Evolutionary conservation across 1,139 yeast genomes (phyloP), one percentile per base, ranked within the genome.

Genomic region (Candida frijolesensis): DNA sequence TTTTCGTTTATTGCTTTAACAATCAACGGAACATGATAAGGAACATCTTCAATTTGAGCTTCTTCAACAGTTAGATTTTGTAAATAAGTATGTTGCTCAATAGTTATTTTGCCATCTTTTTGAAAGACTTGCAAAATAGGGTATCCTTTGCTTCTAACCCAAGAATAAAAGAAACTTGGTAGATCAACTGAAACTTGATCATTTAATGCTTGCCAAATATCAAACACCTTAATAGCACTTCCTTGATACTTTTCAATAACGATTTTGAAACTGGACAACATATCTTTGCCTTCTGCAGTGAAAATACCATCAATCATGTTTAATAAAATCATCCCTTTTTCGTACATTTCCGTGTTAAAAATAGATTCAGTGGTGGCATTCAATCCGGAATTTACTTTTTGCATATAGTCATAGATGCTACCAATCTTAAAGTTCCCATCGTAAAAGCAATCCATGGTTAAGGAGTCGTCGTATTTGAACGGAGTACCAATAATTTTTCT

Each of bases 241-340:
- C 51, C 70, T 51, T 72, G 60, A 55, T 72, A 67, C 9, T 59
- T 56, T 2, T 63, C 61, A 18, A 84, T 62, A n/a, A 85, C 72
- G 30, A 69, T 37, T n/a, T 72, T 68, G 25, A 84, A 61, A 0
- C 76, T 73, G 12, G 54, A 48, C 43, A 74, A 68, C 65, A 65
- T 49, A 34, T 63, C 63, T 6, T 55, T 55, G 2, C 52, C 50
- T 11, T 51, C 54, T 25, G 44, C 43, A 32, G 46, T 81, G 68
- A 39, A 79, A 56, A 47, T 76, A 70, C 18, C 34, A 16, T 44
- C 35, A 78, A 87, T 61, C 79, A 82, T 80, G 65, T 87, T 74
- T 42, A 87, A 58, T 18, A 85, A 63, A 16, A 77, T 71, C 47
- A 87, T 80, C 18, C 92, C 94, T 63, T 85, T 86, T 48, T 82